Evolutionary conservation across 2,329 filamentous ascomycete genomes (phyloP), one percentile per base, ranked within the genome.

Genomic region (Tolypocladium guangdongense): DNA sequence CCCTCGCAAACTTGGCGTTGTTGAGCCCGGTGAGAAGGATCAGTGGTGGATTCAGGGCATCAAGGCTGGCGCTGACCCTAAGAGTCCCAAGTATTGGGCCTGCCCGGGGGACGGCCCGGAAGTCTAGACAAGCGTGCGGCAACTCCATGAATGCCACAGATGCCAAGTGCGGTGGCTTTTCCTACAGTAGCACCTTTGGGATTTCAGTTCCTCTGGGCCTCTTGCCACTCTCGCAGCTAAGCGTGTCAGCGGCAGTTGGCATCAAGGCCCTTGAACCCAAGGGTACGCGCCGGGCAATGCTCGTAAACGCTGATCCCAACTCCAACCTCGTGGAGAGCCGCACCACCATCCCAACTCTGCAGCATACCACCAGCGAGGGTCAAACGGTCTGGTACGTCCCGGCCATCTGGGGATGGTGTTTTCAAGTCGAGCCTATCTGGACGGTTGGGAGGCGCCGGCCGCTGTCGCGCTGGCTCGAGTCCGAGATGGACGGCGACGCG

Each of bases 61-160:
- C 54, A 80, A 82, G 57, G 77, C 81, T 35, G 88, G 87, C 0
- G 90, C 86, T 0, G 81, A 91, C 60, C 86, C 86, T 0, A 74
- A 82, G 46, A 80, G 73, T 54, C 75, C 80, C 0, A 87, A 90
- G 68, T 91, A 84, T 62, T 92, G 87, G 87, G 87, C 87, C 0
- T 83, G 81, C 53, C 86, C 88, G 58, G 77, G 83, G 58, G 86
- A 90, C 63, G 83, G 85, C 54, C 32, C 32, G 8, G 32, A 32
- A 10, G 32, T n/a, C n/a, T n/a, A n/a, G 27, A 76, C 87, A 92
- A 66, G 84, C 84, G n/a, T 91, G 87, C 68, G 84, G 87, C 66
- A 91, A 91, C 64, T 84, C 87, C 0, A 84, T 91, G 74, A 88
- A 88, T 68, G 87, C 85, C 52, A 88, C 87, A 0, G 87, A 91